Conservation (phyloP, 176 grass and related monocot genomes). For the Zea luxurians region DNA sequence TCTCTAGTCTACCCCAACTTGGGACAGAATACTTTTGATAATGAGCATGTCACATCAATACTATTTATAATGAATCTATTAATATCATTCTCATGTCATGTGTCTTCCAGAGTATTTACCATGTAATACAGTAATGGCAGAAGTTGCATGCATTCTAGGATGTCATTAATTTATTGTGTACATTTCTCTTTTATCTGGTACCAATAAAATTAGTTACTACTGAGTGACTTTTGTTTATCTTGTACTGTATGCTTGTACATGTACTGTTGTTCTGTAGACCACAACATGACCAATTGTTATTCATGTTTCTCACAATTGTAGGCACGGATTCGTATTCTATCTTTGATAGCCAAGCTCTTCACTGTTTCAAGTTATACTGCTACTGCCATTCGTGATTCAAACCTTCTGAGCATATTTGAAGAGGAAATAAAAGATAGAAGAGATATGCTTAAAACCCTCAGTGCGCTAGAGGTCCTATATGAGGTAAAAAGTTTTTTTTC, state of each 20-base stretch:
- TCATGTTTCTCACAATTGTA: conserved; percentile 45
- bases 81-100: neutral
- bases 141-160: conserved; percentile 15
- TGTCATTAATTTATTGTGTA: neutral
- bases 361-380: conserved; percentile 61
- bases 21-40: neutral
- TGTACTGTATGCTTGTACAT: conserved; percentile 21
- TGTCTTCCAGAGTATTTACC: neutral
- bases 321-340: conserved; percentile 72
- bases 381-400: conserved; percentile 55
- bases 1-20: neutral
- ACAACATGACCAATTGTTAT: conserved; percentile 13
- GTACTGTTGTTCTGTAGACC: conserved; percentile 5
- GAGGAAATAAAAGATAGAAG: conserved; percentile 75
- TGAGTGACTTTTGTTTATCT: neutral
- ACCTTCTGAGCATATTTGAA: conserved; percentile 90
- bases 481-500: conserved; percentile 49
- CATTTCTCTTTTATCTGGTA: neutral
- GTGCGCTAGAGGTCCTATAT: conserved; percentile 82
- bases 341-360: conserved; percentile 84
- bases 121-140: neutral
- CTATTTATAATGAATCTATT: neutral
- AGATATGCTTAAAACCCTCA: conserved; percentile 76
- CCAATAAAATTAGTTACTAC: conserved; percentile 19
- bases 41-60: neutral